Conservation (phyloP, 2,329 filamentous ascomycete genomes). For the Paecilomyces variotii region DNA sequence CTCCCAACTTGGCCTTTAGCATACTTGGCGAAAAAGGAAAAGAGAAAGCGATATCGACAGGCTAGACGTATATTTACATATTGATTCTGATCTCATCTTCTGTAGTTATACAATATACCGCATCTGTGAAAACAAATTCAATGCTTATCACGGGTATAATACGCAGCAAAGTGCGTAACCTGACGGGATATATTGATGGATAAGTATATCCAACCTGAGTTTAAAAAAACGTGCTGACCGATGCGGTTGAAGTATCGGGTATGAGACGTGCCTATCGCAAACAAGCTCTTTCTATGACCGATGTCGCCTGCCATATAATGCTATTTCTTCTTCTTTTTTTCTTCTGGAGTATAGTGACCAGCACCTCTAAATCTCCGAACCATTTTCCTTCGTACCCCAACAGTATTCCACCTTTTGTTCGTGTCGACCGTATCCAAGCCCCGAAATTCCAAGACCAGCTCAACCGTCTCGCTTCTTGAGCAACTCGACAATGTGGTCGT, state of each 20-base stretch:
- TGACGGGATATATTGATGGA: neutral
- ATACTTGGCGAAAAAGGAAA: too few species aligned
- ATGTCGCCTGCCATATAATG: neutral
- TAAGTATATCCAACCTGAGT: neutral
- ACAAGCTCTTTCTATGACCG: neutral
- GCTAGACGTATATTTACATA: too few species aligned
- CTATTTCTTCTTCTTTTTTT: neutral
- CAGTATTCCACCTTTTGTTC: neutral
- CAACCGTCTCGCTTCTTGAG: constrained; percentile 13
- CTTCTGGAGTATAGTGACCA: neutral
- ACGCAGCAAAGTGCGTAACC: neutral
- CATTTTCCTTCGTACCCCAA: neutral
- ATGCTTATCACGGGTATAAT: neutral
- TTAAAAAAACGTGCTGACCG: neutral
- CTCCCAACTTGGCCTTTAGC: too few species aligned
- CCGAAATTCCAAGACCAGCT: neutral
- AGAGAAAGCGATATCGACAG: too few species aligned
- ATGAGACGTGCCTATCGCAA: neutral
- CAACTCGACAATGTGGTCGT: constrained; percentile 32
- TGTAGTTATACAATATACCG: too few species aligned
- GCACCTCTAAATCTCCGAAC: neutral
- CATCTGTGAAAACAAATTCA: too few species aligned
- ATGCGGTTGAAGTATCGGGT: neutral
- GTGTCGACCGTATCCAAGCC: neutral
- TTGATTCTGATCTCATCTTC: too few species aligned